phyloP scores from a whole-genome alignment of 495 filamentous ascomycete species.

The Penicillium herquei region DNA sequence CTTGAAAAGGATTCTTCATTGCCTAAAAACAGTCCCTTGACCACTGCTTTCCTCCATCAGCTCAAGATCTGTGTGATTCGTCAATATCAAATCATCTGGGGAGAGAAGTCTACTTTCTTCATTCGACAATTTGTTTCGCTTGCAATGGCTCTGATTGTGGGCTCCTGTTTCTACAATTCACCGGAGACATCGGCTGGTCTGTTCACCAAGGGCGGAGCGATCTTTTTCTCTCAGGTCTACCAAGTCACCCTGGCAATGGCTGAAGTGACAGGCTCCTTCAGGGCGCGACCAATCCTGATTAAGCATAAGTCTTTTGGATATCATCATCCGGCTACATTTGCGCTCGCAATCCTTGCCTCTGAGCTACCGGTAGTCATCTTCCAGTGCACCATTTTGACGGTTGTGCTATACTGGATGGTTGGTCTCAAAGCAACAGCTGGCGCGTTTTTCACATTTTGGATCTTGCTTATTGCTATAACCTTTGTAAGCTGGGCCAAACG shows the following conservation, averaged over 20 bases:
- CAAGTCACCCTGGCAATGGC: slow-evolving; percentile 68
- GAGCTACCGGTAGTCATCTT: slow-evolving; percentile 65
- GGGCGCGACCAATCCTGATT: slow-evolving; percentile 64
- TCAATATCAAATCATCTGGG: slow-evolving; percentile 58
- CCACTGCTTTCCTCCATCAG: slow-evolving; percentile 55
- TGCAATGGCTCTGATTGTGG: slow-evolving; percentile 36
- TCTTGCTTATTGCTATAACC: slow-evolving; percentile 38
- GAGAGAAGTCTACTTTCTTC: slow-evolving; percentile 56
- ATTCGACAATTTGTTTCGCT: slow-evolving; percentile 52
- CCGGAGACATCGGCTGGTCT: slow-evolving; percentile 38
- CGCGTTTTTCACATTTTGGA: slow-evolving; percentile 53
- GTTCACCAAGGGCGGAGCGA: slow-evolving; percentile 50
- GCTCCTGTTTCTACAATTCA: slow-evolving; percentile 39
- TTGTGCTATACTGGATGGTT: slow-evolving; percentile 75
- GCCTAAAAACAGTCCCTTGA: slow-evolving; percentile 48
- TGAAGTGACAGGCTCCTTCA: slow-evolving; percentile 69
- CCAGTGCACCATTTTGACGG: slow-evolving; percentile 61
- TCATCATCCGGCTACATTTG: slow-evolving; percentile 69
- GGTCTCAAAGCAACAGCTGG: slow-evolving; percentile 44
- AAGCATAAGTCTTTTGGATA: slow-evolving; percentile 75
- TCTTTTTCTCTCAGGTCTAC: slow-evolving; percentile 72
- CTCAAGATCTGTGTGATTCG: slow-evolving; percentile 50
- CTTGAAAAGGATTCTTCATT: slow-evolving; percentile 38
- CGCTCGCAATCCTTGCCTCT: slow-evolving; percentile 64
- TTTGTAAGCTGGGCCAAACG: slow-evolving; percentile 14